Percentiles rank a stretch among this genome's conserved stretches.
These are phyloP conservation scores for Saturnispora zaruensis DNA, from an alignment of 805 yeast genomes.

Conservation along the genomic window DNA sequence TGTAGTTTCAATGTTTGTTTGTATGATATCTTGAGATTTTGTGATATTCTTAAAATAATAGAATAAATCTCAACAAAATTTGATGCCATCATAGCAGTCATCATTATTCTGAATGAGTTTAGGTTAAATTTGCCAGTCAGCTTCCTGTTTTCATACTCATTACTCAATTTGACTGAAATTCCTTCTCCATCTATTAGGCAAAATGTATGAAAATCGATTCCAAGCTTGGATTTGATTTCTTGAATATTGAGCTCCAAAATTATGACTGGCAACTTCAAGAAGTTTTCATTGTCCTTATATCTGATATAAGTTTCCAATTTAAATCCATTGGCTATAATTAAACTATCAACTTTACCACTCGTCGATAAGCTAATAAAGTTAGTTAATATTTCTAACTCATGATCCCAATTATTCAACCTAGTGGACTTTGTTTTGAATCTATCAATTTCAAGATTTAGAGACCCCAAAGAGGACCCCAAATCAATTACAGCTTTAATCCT, in stretches of 20 bases:
- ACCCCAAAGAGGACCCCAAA: constrained; percentile 78
- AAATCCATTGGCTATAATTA: constrained; percentile 39
- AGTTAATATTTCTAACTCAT: constrained; percentile 55
- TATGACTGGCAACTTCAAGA: constrained; percentile 57
- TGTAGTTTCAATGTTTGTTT: constrained; percentile 55
- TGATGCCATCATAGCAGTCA: constrained; percentile 82
- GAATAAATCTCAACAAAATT: constrained; percentile 71
- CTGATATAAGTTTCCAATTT: constrained; percentile 56
- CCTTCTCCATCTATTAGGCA: constrained; percentile 47
- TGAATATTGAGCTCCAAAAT: constrained; percentile 50
- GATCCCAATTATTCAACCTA: constrained; percentile 63
- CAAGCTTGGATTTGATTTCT: constrained; percentile 47
- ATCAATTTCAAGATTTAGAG: constrained; percentile 44
- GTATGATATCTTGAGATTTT: constrained; percentile 66
- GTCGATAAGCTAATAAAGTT: constrained; percentile 44
- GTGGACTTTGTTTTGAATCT: constrained; percentile 61
- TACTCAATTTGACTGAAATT: constrained; percentile 50
- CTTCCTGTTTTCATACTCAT: constrained; percentile 44
- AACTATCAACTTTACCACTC: constrained; percentile 77
- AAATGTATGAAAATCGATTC: constrained; percentile 83
- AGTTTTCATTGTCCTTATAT: constrained; percentile 47
- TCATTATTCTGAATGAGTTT: constrained; percentile 47
- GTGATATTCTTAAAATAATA: constrained; percentile 60
- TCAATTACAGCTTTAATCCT: constrained; percentile 54
- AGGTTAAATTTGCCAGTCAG: constrained; percentile 44